Evolutionary conservation across 768 basidiomycete genomes (phyloP).

Genomic region (Leccinum aurantiacum): DNA sequence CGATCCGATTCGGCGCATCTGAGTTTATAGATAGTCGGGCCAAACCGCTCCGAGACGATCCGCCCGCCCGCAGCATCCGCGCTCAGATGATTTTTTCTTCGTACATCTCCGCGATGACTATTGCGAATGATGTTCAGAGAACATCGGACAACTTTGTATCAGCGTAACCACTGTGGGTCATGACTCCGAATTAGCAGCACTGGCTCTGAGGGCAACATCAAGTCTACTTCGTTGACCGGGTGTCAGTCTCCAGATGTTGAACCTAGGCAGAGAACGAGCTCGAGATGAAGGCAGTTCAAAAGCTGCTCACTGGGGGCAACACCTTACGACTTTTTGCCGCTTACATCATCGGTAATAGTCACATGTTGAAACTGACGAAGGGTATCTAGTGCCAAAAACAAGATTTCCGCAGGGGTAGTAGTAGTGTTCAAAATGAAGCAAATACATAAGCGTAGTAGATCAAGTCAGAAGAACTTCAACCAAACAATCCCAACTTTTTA

Average conservation of each 20-base stretch:
- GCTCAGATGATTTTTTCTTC: background rate
- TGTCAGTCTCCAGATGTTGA: background rate
- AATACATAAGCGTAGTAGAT: conserved; percentile 1
- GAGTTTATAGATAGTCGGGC: background rate
- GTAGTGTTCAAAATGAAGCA: background rate
- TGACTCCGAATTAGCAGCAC: background rate
- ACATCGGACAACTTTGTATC: background rate
- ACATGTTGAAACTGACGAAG: too few relatives aligned
- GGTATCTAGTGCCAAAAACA: too few relatives aligned
- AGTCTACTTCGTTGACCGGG: background rate
- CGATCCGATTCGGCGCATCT: background rate
- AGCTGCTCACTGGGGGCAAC: too few relatives aligned
- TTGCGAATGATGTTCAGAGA: background rate
- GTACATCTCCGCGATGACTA: background rate
- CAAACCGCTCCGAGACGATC: background rate
- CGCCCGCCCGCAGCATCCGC: background rate
- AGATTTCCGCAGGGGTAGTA: background rate
- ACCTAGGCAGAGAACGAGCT: too few relatives aligned
- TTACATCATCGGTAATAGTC: too few relatives aligned
- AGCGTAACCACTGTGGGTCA: background rate
- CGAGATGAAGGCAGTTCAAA: too few relatives aligned
- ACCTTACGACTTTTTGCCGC: too few relatives aligned
- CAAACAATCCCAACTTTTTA: conserved; percentile 28
- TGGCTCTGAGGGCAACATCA: background rate
- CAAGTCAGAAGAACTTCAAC: conserved; percentile 6